Percentiles rank a stretch among this genome's conserved stretches.
phyloP scores from a whole-genome alignment of 345 rosid species.

The Heritiera littoralis region DNA sequence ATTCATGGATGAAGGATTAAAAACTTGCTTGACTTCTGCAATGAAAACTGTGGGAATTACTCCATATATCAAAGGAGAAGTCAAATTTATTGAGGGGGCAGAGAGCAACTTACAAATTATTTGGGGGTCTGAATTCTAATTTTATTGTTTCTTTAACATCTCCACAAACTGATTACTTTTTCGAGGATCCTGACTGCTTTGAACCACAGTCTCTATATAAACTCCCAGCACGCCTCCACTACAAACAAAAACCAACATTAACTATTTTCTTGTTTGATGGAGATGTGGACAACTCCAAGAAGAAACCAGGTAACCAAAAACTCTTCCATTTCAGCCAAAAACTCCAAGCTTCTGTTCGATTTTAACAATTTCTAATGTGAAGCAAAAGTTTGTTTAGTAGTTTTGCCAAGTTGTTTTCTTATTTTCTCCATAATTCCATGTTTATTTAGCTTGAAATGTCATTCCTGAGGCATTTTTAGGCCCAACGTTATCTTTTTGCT shows the following conservation, averaged over 20 bases:
- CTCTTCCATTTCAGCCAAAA: background rate
- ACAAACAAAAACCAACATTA: background rate
- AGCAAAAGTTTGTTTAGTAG: too few species aligned
- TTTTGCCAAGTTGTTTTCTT: too few species aligned
- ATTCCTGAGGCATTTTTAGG: background rate
- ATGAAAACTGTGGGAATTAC: background rate
- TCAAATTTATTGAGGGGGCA: too few species aligned
- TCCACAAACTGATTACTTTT: background rate
- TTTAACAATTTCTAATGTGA: background rate
- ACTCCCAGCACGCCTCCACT: too few species aligned
- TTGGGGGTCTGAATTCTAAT: constrained; percentile 12
- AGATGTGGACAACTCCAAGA: constrained; percentile 13
- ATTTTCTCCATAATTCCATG: background rate
- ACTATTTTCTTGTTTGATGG: constrained; percentile 18
- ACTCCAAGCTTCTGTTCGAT: background rate
- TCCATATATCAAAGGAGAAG: constrained; percentile 4
- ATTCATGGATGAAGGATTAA: background rate
- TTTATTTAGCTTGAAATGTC: background rate
- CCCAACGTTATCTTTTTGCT: background rate
- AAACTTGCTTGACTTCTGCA: constrained; percentile 1
- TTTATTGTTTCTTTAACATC: background rate
- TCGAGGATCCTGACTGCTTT: background rate
- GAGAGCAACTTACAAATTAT: background rate
- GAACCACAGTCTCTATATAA: background rate
- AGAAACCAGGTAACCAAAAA: constrained; percentile 7